Evolutionary conservation across 257 asterid genomes (phyloP).

Genomic region (Anisodus acutangulus): DNA sequence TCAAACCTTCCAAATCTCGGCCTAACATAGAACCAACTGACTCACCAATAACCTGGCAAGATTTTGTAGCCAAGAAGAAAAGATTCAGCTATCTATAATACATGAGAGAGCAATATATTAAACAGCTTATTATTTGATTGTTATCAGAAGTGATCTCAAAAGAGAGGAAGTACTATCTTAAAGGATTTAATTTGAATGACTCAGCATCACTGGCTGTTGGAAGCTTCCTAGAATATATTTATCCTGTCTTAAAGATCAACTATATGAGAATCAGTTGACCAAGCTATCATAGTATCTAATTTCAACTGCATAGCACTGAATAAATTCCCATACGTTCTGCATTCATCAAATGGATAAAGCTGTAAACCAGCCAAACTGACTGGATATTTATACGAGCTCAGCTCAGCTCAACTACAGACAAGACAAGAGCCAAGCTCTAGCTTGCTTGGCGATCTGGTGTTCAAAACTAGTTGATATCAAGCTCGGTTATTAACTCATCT

Average conservation of each 20-base stretch:
- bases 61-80: neutral
- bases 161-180: neutral
- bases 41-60: conserved; percentile 77
- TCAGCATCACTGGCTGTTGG: neutral
- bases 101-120: neutral
- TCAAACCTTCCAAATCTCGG: conserved; percentile 76
- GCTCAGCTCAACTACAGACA: neutral
- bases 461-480: neutral
- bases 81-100: conserved; percentile 25
- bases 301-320: neutral
- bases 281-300: neutral
- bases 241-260: neutral
- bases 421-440: conserved; percentile 1
- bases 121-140: neutral
- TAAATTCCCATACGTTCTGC: neutral
- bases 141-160: neutral
- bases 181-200: neutral
- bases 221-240: conserved; percentile 5
- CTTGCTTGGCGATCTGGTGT: neutral
- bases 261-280: neutral
- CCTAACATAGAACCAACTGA: conserved; percentile 92
- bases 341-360: neutral
- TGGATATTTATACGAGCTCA: neutral
- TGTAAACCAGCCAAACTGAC: neutral
- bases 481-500: neutral